Percentiles rank a stretch among this genome's conserved stretches.
Evolutionary conservation across 1,284 basidiomycete species (phyloP).

Genomic region (Blastosporella zonata): DNA sequence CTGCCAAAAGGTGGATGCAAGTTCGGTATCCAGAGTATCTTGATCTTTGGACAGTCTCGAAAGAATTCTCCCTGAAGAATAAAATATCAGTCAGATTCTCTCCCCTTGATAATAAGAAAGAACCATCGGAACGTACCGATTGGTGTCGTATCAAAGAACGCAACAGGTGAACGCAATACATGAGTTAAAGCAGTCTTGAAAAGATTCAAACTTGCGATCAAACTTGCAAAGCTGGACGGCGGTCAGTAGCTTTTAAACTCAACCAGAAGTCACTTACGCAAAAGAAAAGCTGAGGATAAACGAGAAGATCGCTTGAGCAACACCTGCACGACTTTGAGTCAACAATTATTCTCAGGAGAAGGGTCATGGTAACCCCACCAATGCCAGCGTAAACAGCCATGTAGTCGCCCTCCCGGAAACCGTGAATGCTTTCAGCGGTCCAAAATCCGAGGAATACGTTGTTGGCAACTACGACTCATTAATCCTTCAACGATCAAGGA

Average conservation of each 20-base stretch:
- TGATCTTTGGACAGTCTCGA: conserved; percentile 63
- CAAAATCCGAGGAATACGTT: conserved; percentile 48
- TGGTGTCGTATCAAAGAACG: conserved; percentile 83
- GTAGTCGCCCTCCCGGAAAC: conserved; percentile 56
- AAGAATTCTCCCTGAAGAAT: conserved; percentile 47
- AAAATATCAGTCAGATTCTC: not conserved
- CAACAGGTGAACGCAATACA: conserved; percentile 66
- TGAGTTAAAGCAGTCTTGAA: conserved; percentile 55
- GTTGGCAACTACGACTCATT: conserved; percentile 33
- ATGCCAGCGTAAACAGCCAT: conserved; percentile 68
- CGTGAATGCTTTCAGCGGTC: conserved; percentile 38
- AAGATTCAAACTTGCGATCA: conserved; percentile 57
- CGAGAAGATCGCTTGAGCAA: conserved; percentile 49
- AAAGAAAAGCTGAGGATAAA: conserved; percentile 54
- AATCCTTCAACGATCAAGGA: not conserved
- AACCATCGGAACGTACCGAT: conserved; percentile 43
- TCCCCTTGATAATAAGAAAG: not conserved
- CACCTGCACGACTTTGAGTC: conserved; percentile 23
- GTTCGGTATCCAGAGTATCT: conserved; percentile 51
- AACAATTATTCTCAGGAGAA: not conserved
- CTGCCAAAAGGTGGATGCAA: conserved; percentile 42
- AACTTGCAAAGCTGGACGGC: conserved; percentile 46
- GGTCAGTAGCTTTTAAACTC: not conserved
- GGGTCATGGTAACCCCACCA: conserved; percentile 29
- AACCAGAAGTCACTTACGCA: conserved; percentile 35